Evolutionary conservation across 768 basidiomycete genomes (phyloP).

Genomic region (Pisolithus microcarpus): DNA sequence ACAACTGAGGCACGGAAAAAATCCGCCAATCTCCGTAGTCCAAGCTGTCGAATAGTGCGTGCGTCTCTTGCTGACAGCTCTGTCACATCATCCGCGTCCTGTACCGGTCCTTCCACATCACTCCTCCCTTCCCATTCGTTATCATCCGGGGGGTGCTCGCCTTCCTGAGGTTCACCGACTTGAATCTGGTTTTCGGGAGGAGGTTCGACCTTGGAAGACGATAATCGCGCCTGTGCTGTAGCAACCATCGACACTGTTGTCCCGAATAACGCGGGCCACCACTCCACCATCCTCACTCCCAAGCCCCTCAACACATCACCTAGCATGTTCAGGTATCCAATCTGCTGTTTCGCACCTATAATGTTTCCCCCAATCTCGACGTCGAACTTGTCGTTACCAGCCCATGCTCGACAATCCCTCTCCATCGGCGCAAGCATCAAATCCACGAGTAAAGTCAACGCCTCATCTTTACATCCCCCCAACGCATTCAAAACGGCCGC

Average conservation of each 20-base stretch:
- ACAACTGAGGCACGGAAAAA: conserved; percentile 71
- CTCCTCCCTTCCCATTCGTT: conserved; percentile 34
- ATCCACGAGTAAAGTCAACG: conserved; percentile 71
- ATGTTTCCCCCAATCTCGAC: conserved; percentile 17
- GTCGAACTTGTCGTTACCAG: conserved; percentile 24
- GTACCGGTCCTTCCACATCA: conserved; percentile 30
- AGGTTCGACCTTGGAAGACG: conserved; percentile 1
- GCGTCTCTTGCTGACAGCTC: conserved; percentile 31
- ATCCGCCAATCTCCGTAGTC: conserved; percentile 78
- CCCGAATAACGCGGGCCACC: conserved; percentile 74
- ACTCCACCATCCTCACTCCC: conserved; percentile 57
- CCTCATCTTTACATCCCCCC: conserved; percentile 60
- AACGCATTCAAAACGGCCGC: conserved; percentile 71
- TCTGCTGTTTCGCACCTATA: conserved; percentile 57
- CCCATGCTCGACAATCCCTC: conserved; percentile 21
- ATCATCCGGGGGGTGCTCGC: conserved; percentile 20
- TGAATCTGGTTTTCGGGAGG: conserved; percentile 1
- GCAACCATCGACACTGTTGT: conserved; percentile 60
- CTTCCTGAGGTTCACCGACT: conserved; percentile 16
- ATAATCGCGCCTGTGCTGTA: conserved; percentile 56
- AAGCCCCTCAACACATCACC: conserved; percentile 79
- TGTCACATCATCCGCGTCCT: conserved; percentile 24
- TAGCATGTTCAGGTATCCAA: conserved; percentile 80
- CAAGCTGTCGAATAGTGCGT: conserved; percentile 71
- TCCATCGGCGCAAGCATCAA: conserved; percentile 79